A percentile compares a stretch with the other conserved stretches of the same genome.
These are phyloP conservation scores for Globisporangium nodosum DNA, from an alignment of 352 stramenopile species.

Conservation along the genomic window DNA sequence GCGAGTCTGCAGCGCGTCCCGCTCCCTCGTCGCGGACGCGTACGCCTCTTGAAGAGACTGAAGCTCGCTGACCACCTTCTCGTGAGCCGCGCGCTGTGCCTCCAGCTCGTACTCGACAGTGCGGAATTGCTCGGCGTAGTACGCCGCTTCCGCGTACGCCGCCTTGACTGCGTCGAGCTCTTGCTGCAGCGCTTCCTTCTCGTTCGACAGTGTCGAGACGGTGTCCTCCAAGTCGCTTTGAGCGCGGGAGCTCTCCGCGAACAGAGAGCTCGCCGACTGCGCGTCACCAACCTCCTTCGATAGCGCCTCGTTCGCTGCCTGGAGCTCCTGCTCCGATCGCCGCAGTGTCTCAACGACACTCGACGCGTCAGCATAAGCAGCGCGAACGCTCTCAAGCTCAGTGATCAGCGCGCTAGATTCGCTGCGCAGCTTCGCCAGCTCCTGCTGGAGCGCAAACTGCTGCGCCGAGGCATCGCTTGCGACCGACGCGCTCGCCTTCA, in stretches of 20 bases:
- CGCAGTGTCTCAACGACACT: conserved; percentile 12
- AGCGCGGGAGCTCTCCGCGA: conserved; percentile 9
- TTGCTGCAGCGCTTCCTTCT: conserved; percentile 18
- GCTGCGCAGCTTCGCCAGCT: conserved; percentile 26
- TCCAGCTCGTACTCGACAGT: conserved; percentile 23
- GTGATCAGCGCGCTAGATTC: conserved; percentile 10
- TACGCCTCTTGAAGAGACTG: neutral
- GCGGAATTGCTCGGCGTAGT: conserved; percentile 29
- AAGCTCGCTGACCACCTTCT: conserved; percentile 10
- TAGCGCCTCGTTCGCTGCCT: conserved; percentile 20
- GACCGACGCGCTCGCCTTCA: conserved; percentile 1
- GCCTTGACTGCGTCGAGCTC: conserved; percentile 33
- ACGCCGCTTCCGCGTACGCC: conserved; percentile 24
- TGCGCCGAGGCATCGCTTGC: conserved; percentile 1
- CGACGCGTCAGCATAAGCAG: conserved; percentile 2
- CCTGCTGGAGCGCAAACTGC: conserved; percentile 17
- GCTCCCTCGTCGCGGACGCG: neutral
- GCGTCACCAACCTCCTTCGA: conserved; percentile 26
- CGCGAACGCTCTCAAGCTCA: conserved; percentile 19
- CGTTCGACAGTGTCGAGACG: conserved; percentile 9
- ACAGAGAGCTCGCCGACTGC: conserved; percentile 18
- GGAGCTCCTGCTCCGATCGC: conserved; percentile 27
- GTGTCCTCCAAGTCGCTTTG: conserved; percentile 12
- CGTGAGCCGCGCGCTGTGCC: conserved; percentile 5
- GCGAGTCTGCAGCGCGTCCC: conserved; percentile 1